Percentiles rank a stretch among this genome's conserved stretches.
Evolutionary conservation across 139 green algal species (phyloP).

Genomic region (Chlamydomonas sp.): DNA sequence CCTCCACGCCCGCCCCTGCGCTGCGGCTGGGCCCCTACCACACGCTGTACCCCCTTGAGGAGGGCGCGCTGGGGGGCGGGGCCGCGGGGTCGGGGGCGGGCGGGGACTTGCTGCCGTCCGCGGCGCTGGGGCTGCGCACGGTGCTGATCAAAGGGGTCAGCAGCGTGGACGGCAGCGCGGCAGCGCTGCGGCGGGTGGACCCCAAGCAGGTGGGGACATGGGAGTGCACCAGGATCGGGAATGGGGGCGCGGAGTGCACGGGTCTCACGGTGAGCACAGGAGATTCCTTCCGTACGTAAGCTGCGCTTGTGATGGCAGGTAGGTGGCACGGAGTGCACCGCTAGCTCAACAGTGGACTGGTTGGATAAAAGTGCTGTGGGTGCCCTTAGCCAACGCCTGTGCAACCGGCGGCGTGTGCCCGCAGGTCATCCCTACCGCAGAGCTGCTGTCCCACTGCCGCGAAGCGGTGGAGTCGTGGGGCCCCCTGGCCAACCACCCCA

Average conservation of each 20-base stretch:
- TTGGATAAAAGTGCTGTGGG: too few species aligned
- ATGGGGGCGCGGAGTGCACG: too few species aligned
- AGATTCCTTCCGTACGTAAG: too few species aligned
- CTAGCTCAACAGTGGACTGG: too few species aligned
- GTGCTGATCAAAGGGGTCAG: constrained; percentile 82
- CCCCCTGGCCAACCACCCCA: constrained; percentile 72
- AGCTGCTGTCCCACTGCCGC: constrained; percentile 71
- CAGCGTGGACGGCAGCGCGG: constrained; percentile 72
- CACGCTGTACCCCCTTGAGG: constrained; percentile 85
- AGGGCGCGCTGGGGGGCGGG: constrained; percentile 34
- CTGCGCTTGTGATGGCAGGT: too few species aligned
- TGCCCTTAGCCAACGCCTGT: too few species aligned
- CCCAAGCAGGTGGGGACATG: constrained; percentile 69
- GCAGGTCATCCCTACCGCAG: constrained; percentile 69
- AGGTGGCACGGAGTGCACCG: too few species aligned
- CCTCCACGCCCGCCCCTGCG: background rate
- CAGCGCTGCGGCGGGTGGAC: constrained; percentile 80
- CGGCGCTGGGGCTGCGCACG: constrained; percentile 69
- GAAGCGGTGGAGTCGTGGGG: constrained; percentile 75
- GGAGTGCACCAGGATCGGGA: too few species aligned
- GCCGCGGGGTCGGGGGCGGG: constrained; percentile 13
- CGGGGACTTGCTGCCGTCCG: constrained; percentile 19
- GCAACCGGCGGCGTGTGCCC: background rate
- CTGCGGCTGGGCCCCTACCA: constrained; percentile 70
- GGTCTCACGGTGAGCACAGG: too few species aligned